These are phyloP conservation scores for Cladophialophora psammophila DNA, from an alignment of 2,329 filamentous ascomycete genomes.

Conservation along the genomic window DNA sequence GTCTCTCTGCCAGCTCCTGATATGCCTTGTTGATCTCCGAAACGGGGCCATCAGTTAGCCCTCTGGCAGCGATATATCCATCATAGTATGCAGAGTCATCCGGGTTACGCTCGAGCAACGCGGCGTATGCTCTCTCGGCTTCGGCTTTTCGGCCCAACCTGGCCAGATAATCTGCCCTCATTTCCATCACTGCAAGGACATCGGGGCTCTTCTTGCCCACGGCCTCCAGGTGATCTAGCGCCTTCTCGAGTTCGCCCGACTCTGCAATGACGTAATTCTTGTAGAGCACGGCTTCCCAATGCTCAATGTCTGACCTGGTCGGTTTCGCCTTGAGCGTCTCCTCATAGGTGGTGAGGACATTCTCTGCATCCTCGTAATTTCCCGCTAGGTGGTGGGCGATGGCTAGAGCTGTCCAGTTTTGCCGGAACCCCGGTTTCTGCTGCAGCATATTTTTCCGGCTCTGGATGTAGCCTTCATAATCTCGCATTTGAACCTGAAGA, in stretches of 20 bases:
- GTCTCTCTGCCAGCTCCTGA: conserved; percentile 80
- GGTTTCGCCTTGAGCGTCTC: conserved; percentile 83
- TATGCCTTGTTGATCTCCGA: conserved; percentile 77
- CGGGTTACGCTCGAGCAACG: conserved; percentile 82
- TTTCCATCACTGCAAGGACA: conserved; percentile 82
- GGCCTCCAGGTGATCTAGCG: conserved; percentile 83
- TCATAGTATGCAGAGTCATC: conserved; percentile 89
- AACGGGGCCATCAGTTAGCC: conserved; percentile 66
- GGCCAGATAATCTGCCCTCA: conserved; percentile 82
- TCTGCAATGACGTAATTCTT: conserved; percentile 96
- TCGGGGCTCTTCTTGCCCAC: conserved; percentile 81
- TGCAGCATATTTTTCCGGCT: conserved; percentile 89
- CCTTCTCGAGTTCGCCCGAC: conserved; percentile 79
- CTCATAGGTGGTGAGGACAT: conserved; percentile 89
- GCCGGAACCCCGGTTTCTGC: conserved; percentile 77
- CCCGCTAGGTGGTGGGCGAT: conserved; percentile 92
- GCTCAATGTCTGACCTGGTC: conserved; percentile 80
- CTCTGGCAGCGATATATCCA: conserved; percentile 73
- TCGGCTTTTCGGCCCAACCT: conserved; percentile 79
- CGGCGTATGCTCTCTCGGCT: conserved; percentile 80
- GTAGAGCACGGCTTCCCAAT: conserved; percentile 93
- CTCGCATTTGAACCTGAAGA: conserved; percentile 94
- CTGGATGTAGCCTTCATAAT: conserved; percentile 91
- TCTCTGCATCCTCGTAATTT: conserved; percentile 84
- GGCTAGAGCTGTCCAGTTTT: conserved; percentile 97